Evolutionary conservation across 2,329 filamentous ascomycete species (phyloP).

Genomic region (Fusarium mangiferae): DNA sequence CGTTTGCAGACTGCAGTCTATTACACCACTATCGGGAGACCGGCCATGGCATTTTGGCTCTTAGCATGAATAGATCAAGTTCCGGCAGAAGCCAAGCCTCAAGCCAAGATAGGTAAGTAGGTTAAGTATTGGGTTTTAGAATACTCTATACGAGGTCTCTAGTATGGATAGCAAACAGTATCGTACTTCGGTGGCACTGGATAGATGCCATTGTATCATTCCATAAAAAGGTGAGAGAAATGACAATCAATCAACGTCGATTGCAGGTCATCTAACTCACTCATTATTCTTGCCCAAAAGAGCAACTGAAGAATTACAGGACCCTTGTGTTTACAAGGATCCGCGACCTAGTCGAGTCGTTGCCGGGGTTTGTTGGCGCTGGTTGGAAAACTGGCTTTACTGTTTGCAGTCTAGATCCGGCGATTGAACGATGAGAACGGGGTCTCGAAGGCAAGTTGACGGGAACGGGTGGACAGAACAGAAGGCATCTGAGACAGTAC

Average conservation of each 20-base stretch:
- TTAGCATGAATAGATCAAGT: conserved; percentile 27
- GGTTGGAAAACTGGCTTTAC: conserved; percentile 16
- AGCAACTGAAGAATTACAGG: conserved; percentile 28
- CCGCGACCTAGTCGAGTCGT: conserved; percentile 6
- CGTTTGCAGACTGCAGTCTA: conserved; percentile 28
- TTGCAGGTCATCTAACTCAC: not conserved
- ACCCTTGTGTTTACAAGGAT: conserved; percentile 26
- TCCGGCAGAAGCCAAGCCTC: conserved; percentile 17
- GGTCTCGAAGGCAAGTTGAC: conserved; percentile 2
- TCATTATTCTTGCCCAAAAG: conserved; percentile 19
- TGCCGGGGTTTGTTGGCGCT: conserved; percentile 11
- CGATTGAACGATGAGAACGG: conserved; percentile 7
- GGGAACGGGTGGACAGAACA: conserved; percentile 10
- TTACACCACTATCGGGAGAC: conserved; percentile 30
- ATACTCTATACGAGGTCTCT: not conserved
- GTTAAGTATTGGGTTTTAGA: not conserved
- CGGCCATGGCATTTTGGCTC: conserved; percentile 20
- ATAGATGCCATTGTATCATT: not conserved
- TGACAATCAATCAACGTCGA: not conserved
- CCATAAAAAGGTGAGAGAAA: not conserved
- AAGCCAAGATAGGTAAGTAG: conserved; percentile 21
- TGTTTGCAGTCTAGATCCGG: conserved; percentile 20
- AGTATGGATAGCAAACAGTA: not conserved
- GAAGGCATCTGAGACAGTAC: conserved; percentile 6
- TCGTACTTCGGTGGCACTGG: not conserved